These are phyloP conservation scores for Taphrina deformans DNA, from an alignment of 1,139 yeast species.

Conservation along the genomic window DNA sequence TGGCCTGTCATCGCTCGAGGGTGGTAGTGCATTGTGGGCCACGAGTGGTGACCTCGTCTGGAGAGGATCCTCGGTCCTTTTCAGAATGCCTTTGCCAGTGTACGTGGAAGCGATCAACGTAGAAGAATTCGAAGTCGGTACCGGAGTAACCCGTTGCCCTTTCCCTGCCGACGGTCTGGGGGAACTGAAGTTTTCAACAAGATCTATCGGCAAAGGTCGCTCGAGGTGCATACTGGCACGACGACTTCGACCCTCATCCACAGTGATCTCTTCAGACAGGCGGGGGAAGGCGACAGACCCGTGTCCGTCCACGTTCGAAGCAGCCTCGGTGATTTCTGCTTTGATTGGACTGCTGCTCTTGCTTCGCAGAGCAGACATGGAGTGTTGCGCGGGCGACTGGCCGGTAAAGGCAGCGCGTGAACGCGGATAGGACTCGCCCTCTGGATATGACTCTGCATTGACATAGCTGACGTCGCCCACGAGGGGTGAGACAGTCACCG, in stretches of 20 bases:
- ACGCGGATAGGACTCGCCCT: not conserved
- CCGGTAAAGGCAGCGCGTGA: not conserved
- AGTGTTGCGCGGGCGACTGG: conserved; percentile 4
- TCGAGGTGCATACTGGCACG: conserved; percentile 32
- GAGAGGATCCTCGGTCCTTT: not conserved
- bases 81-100: conserved; percentile 15
- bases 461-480: conserved; percentile 21
- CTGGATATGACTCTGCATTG: conserved; percentile 11
- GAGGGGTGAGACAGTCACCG: not conserved
- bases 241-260: conserved; percentile 15
- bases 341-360: not conserved
- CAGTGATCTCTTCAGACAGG: conserved; percentile 16
- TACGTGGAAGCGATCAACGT: not conserved
- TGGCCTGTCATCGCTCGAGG: not conserved
- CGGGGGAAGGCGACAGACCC: conserved; percentile 27
- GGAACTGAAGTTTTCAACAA: not conserved
- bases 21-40: conserved; percentile 2
- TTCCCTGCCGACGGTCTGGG: not conserved
- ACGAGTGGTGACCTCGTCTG: not conserved
- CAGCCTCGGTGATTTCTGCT: conserved; percentile 23
- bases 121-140: not conserved
- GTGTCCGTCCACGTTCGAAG: conserved; percentile 25
- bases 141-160: not conserved
- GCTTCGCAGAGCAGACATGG: not conserved
- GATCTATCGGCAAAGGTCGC: conserved; percentile 23